phyloP scores from a whole-genome alignment of 768 basidiomycete genomes.

The Lentinula edodes region DNA sequence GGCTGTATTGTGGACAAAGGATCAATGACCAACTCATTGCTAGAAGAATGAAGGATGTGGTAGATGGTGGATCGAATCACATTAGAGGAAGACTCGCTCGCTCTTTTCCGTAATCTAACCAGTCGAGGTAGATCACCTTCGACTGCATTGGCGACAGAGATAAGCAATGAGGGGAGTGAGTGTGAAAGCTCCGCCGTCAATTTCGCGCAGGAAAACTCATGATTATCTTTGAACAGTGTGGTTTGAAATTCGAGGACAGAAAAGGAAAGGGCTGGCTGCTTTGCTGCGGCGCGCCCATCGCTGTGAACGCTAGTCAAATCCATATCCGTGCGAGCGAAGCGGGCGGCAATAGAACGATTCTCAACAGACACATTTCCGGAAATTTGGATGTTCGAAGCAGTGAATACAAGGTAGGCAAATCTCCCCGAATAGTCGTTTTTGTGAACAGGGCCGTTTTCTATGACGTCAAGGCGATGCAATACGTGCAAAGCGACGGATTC shows the following conservation, averaged over 20 bases:
- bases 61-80: constrained; percentile 36
- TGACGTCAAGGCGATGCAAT: not conserved
- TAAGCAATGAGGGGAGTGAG: not conserved
- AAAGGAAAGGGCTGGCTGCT: not conserved
- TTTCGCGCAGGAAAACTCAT: not conserved
- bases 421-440: not conserved
- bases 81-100: constrained; percentile 23
- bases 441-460: not conserved
- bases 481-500: not conserved
- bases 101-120: constrained; percentile 14
- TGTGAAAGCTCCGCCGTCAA: not conserved
- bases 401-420: not conserved
- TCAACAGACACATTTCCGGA: not conserved
- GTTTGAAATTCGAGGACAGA: not conserved
- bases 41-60: constrained; percentile 46
- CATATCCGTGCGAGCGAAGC: not conserved
- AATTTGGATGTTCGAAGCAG: not conserved
- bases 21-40: constrained; percentile 51
- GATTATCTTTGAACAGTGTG: not conserved
- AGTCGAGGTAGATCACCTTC: constrained; percentile 16
- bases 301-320: not conserved
- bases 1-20: constrained; percentile 81
- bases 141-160: not conserved
- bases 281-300: not conserved
- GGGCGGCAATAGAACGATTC: not conserved